Evolutionary conservation across 208 protist genomes (phyloP).

Genomic region (Polymyxa betae): DNA sequence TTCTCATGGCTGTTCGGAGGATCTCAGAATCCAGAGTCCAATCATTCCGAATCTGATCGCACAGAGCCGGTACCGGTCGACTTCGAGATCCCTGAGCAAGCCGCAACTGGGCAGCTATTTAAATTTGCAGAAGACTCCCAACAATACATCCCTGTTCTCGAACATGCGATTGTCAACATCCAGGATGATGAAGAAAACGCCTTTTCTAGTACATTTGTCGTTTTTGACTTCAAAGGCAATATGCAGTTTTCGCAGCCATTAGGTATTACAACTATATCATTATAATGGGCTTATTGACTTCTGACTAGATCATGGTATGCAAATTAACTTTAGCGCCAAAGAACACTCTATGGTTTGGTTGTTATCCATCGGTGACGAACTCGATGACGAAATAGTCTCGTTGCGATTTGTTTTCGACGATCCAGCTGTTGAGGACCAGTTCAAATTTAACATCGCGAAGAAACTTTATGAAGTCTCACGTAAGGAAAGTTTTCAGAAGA

Average conservation of each 20-base stretch:
- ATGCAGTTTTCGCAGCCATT: background rate
- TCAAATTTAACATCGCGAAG: constrained; percentile 36
- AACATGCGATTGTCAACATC: background rate
- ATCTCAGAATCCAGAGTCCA: no score
- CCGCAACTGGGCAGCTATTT: background rate
- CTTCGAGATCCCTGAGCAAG: no score
- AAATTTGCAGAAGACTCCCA: background rate
- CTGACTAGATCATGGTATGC: constrained; percentile 28
- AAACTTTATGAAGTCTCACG: constrained; percentile 25
- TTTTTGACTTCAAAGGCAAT: background rate
- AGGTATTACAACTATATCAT: background rate
- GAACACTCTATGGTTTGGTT: constrained; percentile 48
- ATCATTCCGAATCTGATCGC: no score
- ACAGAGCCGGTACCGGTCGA: no score
- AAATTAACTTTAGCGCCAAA: background rate
- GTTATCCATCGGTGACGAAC: constrained; percentile 18
- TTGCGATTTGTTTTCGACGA: constrained; percentile 49
- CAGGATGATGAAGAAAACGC: background rate
- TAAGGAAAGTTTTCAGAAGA: constrained; percentile 52
- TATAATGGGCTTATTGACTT: background rate
- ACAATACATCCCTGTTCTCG: background rate
- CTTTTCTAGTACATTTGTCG: background rate
- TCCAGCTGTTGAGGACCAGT: constrained; percentile 11
- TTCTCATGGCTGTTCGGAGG: no score
- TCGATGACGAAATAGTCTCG: background rate